Percentiles rank a stretch among this genome's conserved stretches.
These are phyloP conservation scores for Lophiotrema nucula DNA, from an alignment of 495 filamentous ascomycete genomes.

Conservation along the genomic window DNA sequence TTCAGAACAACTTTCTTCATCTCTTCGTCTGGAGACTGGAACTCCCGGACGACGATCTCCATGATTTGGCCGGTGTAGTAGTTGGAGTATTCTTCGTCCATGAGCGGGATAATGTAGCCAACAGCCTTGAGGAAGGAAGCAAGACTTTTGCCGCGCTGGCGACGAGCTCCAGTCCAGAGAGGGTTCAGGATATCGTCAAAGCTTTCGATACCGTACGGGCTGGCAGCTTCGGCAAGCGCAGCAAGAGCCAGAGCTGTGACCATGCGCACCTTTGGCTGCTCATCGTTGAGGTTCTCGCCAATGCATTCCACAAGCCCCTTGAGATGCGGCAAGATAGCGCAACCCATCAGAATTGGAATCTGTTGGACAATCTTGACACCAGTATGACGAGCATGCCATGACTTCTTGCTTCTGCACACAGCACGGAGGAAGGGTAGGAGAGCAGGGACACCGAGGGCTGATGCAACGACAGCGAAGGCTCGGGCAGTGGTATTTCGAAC, in stretches of 20 bases:
- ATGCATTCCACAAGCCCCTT: constrained; percentile 97
- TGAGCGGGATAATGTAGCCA: constrained; percentile 95
- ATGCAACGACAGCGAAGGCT: constrained; percentile 96
- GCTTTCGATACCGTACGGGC: constrained; percentile 98
- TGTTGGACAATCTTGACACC: constrained; percentile 99
- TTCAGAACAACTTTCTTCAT: constrained; percentile 99
- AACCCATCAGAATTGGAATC: constrained; percentile 99
- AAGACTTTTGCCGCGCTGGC: constrained; percentile 94
- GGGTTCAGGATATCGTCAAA: constrained; percentile 98
- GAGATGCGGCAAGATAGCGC: constrained; percentile 91
- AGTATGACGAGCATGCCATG: constrained; percentile 98
- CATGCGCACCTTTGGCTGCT: constrained; percentile 95
- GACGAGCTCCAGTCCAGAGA: constrained; percentile 90
- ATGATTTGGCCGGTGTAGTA: constrained; percentile 99
- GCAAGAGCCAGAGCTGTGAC: constrained; percentile 94
- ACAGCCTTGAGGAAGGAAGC: constrained; percentile 97
- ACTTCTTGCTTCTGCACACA: constrained; percentile 96
- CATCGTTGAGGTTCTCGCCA: constrained; percentile 90
- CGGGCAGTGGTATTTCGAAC: constrained; percentile 98
- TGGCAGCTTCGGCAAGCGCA: constrained; percentile 92
- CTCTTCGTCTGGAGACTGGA: constrained; percentile 94
- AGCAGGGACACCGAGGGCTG: constrained; percentile 92
- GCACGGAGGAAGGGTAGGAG: constrained; percentile 92
- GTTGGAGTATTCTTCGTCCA: constrained; percentile 99
- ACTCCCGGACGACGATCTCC: constrained; percentile 96